Evolutionary conservation across 257 asterid genomes (phyloP), one percentile per base, ranked within the genome.

Genomic region (Penstemon eatonii): DNA sequence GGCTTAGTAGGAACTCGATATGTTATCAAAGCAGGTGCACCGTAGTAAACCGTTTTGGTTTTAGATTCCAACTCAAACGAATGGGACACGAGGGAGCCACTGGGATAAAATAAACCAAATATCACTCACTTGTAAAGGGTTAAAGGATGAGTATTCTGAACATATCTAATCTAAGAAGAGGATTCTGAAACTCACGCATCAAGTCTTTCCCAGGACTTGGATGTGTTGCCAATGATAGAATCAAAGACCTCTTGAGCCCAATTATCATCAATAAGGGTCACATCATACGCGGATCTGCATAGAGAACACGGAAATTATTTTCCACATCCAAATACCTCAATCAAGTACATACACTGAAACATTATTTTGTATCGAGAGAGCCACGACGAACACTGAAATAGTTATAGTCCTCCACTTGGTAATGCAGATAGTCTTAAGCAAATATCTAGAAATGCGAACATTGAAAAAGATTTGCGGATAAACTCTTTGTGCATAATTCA

Each of bases 51-150:
- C 3, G 82, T 81, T 76, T 84, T 81, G 66, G 78, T 79, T 70
- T 79, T 84, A 10, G 89, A 79, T 56, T 82, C 89, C 86, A 86
- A 70, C 82, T 81, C 85, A 65, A 84, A 84, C 43, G 90, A 75
- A 75, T 88, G 96, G 43, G 90, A 84, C 65, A 82, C 85, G 43
- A 76, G 78, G 69, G 89, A 74, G 47, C 91, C 96, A 45, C 96
- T 88, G 83, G 47, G 58, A 76, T 75, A 60, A 4, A 25, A 63
- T 19, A 46, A 43, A 43, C 1, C 5, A 45, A 18, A 47, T 5
- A 46, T 5, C 12, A 10, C 8, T n/a, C 12, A 18, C 12, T 37
- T 3, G 18, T 5, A 46, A 47, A 36, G 37, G 13, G 9, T 41
- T 53, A 8, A 63, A 44, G 10, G 9, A 44, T 33, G n/a, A 25